phyloP scores from a whole-genome alignment of 345 rosid species.

The Eucalyptus curtisii region DNA sequence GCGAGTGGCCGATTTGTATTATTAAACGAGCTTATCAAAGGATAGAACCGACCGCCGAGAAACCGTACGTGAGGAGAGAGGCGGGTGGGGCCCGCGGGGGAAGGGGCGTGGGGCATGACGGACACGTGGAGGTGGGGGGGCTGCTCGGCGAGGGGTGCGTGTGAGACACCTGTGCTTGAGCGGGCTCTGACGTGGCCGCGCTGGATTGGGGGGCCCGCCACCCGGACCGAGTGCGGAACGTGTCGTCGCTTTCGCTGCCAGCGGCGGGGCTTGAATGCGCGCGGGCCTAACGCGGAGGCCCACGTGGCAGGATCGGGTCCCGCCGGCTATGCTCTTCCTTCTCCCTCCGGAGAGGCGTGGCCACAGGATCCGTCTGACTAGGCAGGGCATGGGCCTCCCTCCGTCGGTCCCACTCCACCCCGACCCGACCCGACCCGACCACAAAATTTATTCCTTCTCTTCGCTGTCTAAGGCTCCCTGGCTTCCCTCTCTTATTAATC shows the following conservation, averaged over 20 bases:
- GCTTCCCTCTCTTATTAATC: neutral
- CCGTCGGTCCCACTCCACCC: neutral
- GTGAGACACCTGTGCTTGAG: constrained; percentile 20
- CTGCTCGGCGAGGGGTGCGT: neutral
- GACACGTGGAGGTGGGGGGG: constrained; percentile 20
- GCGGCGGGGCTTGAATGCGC: neutral
- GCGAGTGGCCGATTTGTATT: neutral
- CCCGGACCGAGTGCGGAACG: neutral
- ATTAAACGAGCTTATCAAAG: neutral
- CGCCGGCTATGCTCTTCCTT: neutral
- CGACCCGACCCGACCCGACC: neutral
- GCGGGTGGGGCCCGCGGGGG: neutral
- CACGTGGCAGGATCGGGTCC: neutral
- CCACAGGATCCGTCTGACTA: neutral
- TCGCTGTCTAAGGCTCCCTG: neutral
- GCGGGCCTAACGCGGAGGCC: neutral
- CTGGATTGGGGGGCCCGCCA: constrained; percentile 20
- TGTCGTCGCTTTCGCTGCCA: constrained; percentile 26
- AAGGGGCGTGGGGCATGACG: neutral
- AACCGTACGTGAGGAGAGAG: neutral
- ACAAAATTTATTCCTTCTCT: neutral
- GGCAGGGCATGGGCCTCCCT: neutral
- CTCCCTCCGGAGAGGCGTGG: neutral
- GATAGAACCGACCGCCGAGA: neutral
- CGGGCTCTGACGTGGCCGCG: constrained; percentile 28